phyloP scores from a whole-genome alignment of 371 early-diverging fungal species.

The Sporodiniella umbellata region DNA sequence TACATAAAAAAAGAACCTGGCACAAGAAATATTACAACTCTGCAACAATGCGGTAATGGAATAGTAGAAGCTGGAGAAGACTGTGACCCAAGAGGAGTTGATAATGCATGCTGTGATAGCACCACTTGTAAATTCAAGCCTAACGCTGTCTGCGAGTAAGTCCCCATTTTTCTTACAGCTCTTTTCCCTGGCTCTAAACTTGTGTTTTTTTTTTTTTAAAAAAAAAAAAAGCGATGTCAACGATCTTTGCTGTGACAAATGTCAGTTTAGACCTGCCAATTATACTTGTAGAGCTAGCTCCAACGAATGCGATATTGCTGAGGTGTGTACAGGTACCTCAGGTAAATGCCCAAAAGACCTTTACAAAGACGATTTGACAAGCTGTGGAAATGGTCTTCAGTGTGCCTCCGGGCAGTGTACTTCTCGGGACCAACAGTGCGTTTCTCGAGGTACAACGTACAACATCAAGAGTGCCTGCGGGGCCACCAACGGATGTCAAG shows the following conservation, averaged over 20 bases:
- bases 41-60: slow-evolving; percentile 93
- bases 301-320: slow-evolving; percentile 81
- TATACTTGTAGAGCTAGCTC: slow-evolving; percentile 77
- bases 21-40: slow-evolving; percentile 34
- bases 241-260: slow-evolving; percentile 82
- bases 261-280: slow-evolving; percentile 65
- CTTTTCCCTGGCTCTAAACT: too few species aligned
- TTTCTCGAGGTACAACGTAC: slow-evolving; percentile 47
- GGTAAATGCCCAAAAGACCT: slow-evolving; percentile 78
- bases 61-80: slow-evolving; percentile 89
- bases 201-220: too few species aligned
- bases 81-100: slow-evolving; percentile 86
- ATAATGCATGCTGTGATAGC: slow-evolving; percentile 79
- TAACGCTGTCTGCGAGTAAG: slow-evolving; percentile 76
- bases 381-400: slow-evolving; percentile 59
- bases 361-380: slow-evolving; percentile 63
- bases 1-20: slow-evolving; percentile 61
- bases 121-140: slow-evolving; percentile 78
- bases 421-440: slow-evolving; percentile 80
- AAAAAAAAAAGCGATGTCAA: slow-evolving; percentile 83
- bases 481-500: slow-evolving; percentile 49
- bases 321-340: slow-evolving; percentile 76
- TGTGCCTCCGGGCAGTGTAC: slow-evolving; percentile 94
- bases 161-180: slow-evolving; percentile 4
- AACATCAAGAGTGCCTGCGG: slow-evolving; percentile 46